Base-by-base conservation (phyloP, 352 stramenopile genomes). In the Globisporangium echinulatum region DNA sequence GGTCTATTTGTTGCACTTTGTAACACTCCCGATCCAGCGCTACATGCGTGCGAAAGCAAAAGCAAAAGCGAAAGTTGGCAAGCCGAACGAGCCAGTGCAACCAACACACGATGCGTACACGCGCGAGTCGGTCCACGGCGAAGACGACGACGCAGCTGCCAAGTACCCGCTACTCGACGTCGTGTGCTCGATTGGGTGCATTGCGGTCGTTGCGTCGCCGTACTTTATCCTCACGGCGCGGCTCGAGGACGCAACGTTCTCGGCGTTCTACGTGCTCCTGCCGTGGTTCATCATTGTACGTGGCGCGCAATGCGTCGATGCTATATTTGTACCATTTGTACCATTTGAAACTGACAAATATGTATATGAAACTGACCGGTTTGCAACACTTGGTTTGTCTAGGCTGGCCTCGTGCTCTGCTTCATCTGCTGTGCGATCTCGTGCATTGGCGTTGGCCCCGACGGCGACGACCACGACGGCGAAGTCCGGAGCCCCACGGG, bases 261-360 rank as follows among this genome's bases (percentile, higher is more conserved):
- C 84, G 42, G 77, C 72, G 55, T 81, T 93, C 48, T 93, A 90
- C 71, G 77, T 93, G 47, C 65, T 93, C 36, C 63, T 93, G 38
- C 84, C 84, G 50, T 92, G 79, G 79, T 81, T 90, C 55, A 90
- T 93, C 68, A 70, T 93, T 63, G 84, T 90, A 65, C 50, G 80
- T 86, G 6, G 19, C 11, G 19, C 9, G 25, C 25, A 33, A 33
- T 33, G 3, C 2, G 25, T 19, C n/a, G 14, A 43, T 47, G 38
- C 39, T 9, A 44, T 38, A 8, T 5, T 49, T 15, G 10, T 17
- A 33, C 46, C 11, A 50, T 39, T 59, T 44, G 40, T 13, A 44
- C 11, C 11, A 33, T 33, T 33, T 33, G 25, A 33, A 33, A 33
- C 25, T 3, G 25, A 33, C 25, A 33, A 33, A 33, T 33, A 33